A percentile compares a stretch with the other conserved stretches of the same genome.
Conservation (phyloP, 2,329 filamentous ascomycete genomes). For the Aspergillus caelatus region DNA sequence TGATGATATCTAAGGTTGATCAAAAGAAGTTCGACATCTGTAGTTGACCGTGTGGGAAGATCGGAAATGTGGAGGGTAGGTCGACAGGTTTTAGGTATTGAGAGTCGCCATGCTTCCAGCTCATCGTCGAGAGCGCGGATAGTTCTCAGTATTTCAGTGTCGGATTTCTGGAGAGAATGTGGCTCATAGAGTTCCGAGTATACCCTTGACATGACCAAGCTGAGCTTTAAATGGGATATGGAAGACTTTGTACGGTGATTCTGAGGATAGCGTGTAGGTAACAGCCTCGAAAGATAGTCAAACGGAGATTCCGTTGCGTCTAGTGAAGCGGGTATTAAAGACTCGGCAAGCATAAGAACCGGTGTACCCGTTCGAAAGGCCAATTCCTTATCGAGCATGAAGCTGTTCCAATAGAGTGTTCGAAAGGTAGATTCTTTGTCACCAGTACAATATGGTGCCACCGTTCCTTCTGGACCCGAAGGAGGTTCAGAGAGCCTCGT, state of each 20-base stretch:
- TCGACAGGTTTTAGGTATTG: not conserved
- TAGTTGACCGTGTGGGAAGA: not conserved
- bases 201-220: not conserved
- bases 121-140: not conserved
- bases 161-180: not conserved
- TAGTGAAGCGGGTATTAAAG: not conserved
- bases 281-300: not conserved
- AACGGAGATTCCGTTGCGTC: not conserved
- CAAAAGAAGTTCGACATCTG: not conserved
- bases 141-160: not conserved
- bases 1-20: not conserved
- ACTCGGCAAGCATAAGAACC: not conserved
- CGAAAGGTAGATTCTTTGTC: not conserved
- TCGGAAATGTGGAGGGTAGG: not conserved
- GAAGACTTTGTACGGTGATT: not conserved
- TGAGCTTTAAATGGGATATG: not conserved
- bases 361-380: not conserved
- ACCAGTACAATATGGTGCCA: not conserved
- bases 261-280: not conserved
- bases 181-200: not conserved
- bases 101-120: not conserved
- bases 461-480: not conserved
- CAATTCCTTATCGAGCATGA: not conserved
- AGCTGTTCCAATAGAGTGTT: not conserved
- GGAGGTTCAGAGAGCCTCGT: not conserved